A percentile compares a stretch with the other conserved stretches of the same genome.
These are phyloP conservation scores for Rubia yunnanensis DNA, from an alignment of 257 asterid genomes.

Conservation along the genomic window DNA sequence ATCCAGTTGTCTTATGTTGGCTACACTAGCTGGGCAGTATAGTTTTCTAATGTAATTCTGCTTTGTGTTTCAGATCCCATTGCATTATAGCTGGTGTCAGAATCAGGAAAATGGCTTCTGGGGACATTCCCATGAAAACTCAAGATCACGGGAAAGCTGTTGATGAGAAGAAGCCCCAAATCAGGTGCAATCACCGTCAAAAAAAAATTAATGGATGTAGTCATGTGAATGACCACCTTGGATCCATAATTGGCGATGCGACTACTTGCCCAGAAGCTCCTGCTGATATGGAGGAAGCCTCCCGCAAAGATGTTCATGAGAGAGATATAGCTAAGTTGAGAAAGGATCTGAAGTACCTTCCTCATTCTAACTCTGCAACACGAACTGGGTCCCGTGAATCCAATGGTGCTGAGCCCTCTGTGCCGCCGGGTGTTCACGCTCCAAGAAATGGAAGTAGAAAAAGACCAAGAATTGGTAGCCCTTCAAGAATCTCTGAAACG, in stretches of 20 bases:
- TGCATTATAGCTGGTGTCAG: too few species aligned
- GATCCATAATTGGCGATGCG: slow-evolving; percentile 21
- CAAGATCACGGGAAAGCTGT: neutral
- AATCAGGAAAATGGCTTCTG: neutral
- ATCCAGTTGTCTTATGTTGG: too few species aligned
- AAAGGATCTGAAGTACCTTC: slow-evolving; percentile 12
- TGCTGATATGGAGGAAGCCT: slow-evolving; percentile 11
- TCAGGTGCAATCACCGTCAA: neutral
- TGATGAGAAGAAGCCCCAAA: neutral
- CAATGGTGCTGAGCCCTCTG: slow-evolving; percentile 1
- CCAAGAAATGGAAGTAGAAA: slow-evolving; percentile 9
- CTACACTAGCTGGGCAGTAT: too few species aligned
- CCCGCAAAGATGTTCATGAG: slow-evolving; percentile 16
- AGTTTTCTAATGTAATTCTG: too few species aligned
- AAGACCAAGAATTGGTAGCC: slow-evolving; percentile 3
- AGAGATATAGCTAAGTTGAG: slow-evolving; percentile 13
- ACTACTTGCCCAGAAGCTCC: slow-evolving; percentile 17
- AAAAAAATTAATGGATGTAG: neutral
- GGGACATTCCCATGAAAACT: neutral
- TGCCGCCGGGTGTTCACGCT: neutral
- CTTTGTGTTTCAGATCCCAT: too few species aligned
- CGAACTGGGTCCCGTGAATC: slow-evolving; percentile 7
- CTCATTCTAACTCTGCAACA: slow-evolving; percentile 15
- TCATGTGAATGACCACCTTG: slow-evolving; percentile 20
- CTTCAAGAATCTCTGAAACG: slow-evolving; percentile 1